These are phyloP conservation scores for Neopestalotiopsis sp. DNA, from an alignment of 2,329 filamentous ascomycete species.

Conservation along the genomic window DNA sequence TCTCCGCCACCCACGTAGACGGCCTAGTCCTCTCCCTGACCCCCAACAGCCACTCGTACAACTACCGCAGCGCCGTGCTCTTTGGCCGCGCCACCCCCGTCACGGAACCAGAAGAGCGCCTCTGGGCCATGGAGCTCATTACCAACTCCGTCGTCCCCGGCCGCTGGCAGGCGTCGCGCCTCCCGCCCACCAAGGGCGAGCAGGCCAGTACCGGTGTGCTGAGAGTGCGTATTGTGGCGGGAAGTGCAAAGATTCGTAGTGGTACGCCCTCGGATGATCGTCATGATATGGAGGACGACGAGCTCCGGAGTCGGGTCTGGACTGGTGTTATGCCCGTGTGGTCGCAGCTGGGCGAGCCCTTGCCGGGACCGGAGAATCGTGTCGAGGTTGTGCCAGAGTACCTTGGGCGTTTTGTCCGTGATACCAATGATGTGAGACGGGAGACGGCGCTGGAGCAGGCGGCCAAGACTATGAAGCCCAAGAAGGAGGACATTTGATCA, in stretches of 20 bases:
- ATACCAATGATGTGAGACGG: slow-evolving; percentile 37
- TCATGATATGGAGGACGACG: slow-evolving; percentile 50
- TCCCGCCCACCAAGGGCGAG: slow-evolving; percentile 75
- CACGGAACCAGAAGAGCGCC: slow-evolving; percentile 69
- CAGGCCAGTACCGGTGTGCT: slow-evolving; percentile 77
- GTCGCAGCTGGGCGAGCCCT: slow-evolving; percentile 65
- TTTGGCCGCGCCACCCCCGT: slow-evolving; percentile 77
- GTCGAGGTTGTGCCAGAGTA: slow-evolving; percentile 65
- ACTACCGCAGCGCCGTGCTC: slow-evolving; percentile 81
- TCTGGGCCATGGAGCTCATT: slow-evolving; percentile 79
- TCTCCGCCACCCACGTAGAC: slow-evolving; percentile 77
- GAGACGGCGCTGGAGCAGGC: slow-evolving; percentile 30
- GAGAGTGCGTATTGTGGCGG: slow-evolving; percentile 69
- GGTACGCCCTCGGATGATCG: slow-evolving; percentile 65
- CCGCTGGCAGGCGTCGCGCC: slow-evolving; percentile 72
- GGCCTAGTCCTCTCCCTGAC: slow-evolving; percentile 81
- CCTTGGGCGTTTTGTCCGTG: slow-evolving; percentile 50
- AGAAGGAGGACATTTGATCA: slow-evolving; percentile 22
- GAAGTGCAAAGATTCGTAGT: slow-evolving; percentile 75
- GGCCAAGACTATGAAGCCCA: slow-evolving; percentile 24
- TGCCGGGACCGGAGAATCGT: slow-evolving; percentile 63
- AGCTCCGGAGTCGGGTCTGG: slow-evolving; percentile 52
- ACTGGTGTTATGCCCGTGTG: slow-evolving; percentile 67
- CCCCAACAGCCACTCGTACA: slow-evolving; percentile 82
- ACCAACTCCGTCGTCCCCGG: slow-evolving; percentile 74